Base-by-base conservation (phyloP, 1,284 basidiomycete genomes). In the Austroboletus novae-zelandiae region DNA sequence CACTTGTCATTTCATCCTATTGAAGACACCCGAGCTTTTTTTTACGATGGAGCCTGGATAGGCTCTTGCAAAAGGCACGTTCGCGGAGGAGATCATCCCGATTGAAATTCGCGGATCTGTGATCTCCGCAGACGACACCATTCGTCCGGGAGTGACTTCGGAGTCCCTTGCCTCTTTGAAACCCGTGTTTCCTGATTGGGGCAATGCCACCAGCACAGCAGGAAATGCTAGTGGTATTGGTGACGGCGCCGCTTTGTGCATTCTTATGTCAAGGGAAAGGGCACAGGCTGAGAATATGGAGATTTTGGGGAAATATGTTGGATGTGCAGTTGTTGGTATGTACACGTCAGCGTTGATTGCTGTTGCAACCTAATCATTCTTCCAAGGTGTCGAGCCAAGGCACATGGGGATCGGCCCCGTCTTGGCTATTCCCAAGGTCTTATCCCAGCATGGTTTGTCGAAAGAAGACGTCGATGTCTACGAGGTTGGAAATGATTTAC, bases 151-250 rank as follows among this genome's bases (percentile, higher is more conserved):
- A 9, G 88, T 91, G n/a, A 89, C 84, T 2, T 60, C 72, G 27
- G 84, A 91, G 56, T 79, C 79, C 2, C 77, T 94, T 11, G 70
- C 78, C 9, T 76, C 75, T 47, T 74, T 93, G 46, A 89, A 86
- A 58, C 77, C 90, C 6, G 88, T 78, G 4, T 92, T 92, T 64
- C 83, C 86, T 9, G 74, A 91, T 48, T 94, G 91, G 87, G 89
- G 87, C 14, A 74, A 81, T 31, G 71, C 76, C 6, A 77, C 82
- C 4, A 92, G 90, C 0, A 95, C 93, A 61, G 84, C 93, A 43
- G 90, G 89, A 18, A 98, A 98, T 68, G 92, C 95, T 1, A 95
- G 92, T 56, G 94, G 95, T 51, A 82, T 98, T 30, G 94, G 94
- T 10, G 96, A 99, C 68, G 96, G 96, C 48, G 96, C 94, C 30